Percentiles rank a stretch among this genome's conserved stretches.
phyloP scores from a whole-genome alignment of 352 stramenopile species.

The Globisporangium sylvaticum region DNA sequence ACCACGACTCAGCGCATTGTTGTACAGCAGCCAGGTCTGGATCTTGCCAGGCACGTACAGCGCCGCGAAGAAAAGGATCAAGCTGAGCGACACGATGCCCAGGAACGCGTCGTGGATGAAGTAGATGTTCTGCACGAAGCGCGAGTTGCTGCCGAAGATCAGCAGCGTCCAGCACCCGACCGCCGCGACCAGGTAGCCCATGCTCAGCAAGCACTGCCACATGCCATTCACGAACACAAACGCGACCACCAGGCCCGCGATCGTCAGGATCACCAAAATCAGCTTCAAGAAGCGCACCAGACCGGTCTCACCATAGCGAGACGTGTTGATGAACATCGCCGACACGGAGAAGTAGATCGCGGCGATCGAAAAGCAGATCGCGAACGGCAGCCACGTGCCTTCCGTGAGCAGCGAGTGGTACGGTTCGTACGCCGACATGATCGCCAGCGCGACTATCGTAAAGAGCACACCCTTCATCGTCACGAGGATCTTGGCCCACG shows the following conservation, averaged over 20 bases:
- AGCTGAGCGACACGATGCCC: conserved; percentile 89
- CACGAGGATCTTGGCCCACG: conserved; percentile 89
- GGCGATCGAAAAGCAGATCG: conserved; percentile 46
- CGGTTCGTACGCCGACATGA: conserved; percentile 66
- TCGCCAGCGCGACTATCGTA: conserved; percentile 80
- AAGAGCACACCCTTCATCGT: conserved; percentile 90
- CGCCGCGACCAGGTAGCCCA: conserved; percentile 92
- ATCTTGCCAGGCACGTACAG: conserved; percentile 89
- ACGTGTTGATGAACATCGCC: conserved; percentile 53
- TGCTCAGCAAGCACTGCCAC: conserved; percentile 86
- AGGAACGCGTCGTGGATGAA: conserved; percentile 93
- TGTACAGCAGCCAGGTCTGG: conserved; percentile 97
- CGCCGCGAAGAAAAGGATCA: conserved; percentile 90
- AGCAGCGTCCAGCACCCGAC: conserved; percentile 81
- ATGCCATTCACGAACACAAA: conserved; percentile 78
- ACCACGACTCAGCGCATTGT: conserved; percentile 94
- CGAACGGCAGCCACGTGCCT: conserved; percentile 54
- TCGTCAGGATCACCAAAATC: conserved; percentile 66
- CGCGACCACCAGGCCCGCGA: conserved; percentile 68
- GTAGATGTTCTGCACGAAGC: conserved; percentile 90
- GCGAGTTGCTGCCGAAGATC: conserved; percentile 85
- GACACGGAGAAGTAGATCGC: conserved; percentile 65
- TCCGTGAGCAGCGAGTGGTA: conserved; percentile 63
- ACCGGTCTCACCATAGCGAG: conserved; percentile 50
- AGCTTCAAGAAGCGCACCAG: conserved; percentile 72